Evolutionary conservation across 352 stramenopile genomes (phyloP), one percentile per base, ranked within the genome.

Genomic region (Pythium oligandrum): DNA sequence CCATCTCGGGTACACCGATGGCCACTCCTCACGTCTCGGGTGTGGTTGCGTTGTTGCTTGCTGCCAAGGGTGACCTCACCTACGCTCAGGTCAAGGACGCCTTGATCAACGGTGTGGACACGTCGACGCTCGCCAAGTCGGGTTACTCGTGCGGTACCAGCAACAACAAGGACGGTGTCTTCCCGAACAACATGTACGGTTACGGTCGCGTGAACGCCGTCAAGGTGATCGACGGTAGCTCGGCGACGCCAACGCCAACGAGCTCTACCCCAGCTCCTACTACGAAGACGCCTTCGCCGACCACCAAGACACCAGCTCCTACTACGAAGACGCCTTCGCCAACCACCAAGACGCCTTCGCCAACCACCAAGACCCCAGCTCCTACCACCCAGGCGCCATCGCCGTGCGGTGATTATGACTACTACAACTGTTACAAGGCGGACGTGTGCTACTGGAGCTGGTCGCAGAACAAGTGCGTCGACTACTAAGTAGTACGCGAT

Each of bases 171-270:
- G 31, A 49, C 39, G 17, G n/a, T n/a, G n/a, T n/a, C n/a, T n/a
- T n/a, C n/a, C n/a, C n/a, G n/a, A n/a, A n/a, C n/a, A n/a, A n/a
- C n/a, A n/a, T n/a, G n/a, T n/a, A n/a, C n/a, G n/a, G n/a, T n/a
- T n/a, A n/a, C n/a, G n/a, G n/a, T n/a, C n/a, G n/a, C n/a, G n/a
- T n/a, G n/a, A n/a, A n/a, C n/a, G n/a, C n/a, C n/a, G n/a, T n/a
- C n/a, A n/a, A 51, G 51, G 51, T 39, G 68, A 65, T 30, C 68
- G 64, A 37, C 7, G 76, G 17, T 73, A 77, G 44, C 55, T 63
- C 32, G 31, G 66, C 17, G 52, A 53, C 10, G 60, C 56, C 35
- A 51, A 59, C 38, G 31, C 26, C 6, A 46, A 40, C 26, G 40
- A 34, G 17, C 11, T 44, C 1, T 33, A 34, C 1, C 31, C 12